These are phyloP conservation scores for Pinus tabuliformis DNA, from an alignment of 75 land plant genomes.

Conservation along the genomic window DNA sequence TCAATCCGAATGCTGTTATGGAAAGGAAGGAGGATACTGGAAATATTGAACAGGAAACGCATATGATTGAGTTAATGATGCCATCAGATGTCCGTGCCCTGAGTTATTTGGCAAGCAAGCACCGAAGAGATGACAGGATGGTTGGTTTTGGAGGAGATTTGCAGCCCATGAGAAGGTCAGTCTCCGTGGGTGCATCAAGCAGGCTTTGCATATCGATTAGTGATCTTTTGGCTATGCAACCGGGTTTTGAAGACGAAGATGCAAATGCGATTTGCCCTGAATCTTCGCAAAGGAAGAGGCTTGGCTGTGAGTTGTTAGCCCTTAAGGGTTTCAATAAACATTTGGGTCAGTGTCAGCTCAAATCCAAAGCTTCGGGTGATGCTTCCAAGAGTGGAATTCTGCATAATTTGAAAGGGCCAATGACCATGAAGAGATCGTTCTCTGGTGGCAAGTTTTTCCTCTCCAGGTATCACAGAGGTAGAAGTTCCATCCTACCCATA, in stretches of 20 bases:
- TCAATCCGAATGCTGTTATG: no score
- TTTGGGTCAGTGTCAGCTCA: background rate
- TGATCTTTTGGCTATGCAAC: no score
- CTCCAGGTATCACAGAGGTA: no score
- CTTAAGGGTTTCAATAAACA: background rate
- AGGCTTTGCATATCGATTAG: no score
- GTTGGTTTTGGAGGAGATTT: no score
- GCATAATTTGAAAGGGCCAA: conserved; percentile 24
- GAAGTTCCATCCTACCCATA: no score
- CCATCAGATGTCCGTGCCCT: conserved; percentile 9
- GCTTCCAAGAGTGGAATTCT: conserved; percentile 10
- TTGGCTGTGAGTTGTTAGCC: background rate
- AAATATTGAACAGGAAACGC: background rate
- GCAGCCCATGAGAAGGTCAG: no score
- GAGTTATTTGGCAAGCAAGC: conserved; percentile 15
- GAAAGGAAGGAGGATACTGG: conserved; percentile 6
- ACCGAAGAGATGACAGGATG: no score
- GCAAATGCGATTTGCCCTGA: no score
- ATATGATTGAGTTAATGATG: background rate
- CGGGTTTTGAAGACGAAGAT: no score
- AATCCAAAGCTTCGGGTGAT: background rate
- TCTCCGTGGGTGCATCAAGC: no score
- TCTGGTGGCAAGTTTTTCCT: no score
- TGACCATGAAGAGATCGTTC: conserved; percentile 27
- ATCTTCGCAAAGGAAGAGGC: conserved; percentile 2